Percentiles rank a stretch among this genome's conserved stretches.
Conservation (phyloP, 2,329 filamentous ascomycete species). For the Talaromyces verruculosus region DNA sequence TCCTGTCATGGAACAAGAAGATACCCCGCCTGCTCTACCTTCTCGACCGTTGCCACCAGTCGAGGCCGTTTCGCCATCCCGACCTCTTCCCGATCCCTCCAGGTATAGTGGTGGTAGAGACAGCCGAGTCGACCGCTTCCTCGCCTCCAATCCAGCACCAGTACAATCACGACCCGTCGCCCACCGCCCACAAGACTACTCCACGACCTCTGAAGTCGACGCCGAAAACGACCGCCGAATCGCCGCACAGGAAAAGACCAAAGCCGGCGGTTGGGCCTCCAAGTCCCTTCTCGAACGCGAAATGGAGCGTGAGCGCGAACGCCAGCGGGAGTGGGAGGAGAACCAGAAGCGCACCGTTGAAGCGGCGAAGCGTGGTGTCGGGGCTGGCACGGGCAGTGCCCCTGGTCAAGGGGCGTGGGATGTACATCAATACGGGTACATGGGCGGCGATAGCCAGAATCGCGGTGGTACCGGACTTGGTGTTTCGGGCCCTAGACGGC, state of each 20-base stretch:
- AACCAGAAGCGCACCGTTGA: slow-evolving; percentile 54
- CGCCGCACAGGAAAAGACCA: slow-evolving; percentile 58
- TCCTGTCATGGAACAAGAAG: slow-evolving; percentile 17
- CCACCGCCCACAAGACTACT: slow-evolving; percentile 48
- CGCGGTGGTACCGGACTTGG: slow-evolving; percentile 51
- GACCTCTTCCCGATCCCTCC: slow-evolving; percentile 51
- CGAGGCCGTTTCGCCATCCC: slow-evolving; percentile 25
- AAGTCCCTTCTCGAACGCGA: slow-evolving; percentile 65
- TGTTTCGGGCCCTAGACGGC: slow-evolving; percentile 58
- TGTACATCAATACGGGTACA: slow-evolving; percentile 64
- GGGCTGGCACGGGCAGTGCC: slow-evolving; percentile 48
- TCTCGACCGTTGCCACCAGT: slow-evolving; percentile 28
- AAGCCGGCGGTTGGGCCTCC: slow-evolving; percentile 61
- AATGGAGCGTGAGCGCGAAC: slow-evolving; percentile 66
- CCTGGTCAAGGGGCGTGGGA: slow-evolving; percentile 57
- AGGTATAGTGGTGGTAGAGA: slow-evolving; percentile 32
- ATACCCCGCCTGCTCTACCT: slow-evolving; percentile 29
- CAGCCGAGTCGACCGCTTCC: slow-evolving; percentile 57
- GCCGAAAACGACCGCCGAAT: slow-evolving; percentile 56
- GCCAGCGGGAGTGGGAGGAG: slow-evolving; percentile 66
- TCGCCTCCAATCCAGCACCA: slow-evolving; percentile 56
- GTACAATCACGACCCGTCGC: slow-evolving; percentile 36
- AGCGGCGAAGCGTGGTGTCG: slow-evolving; percentile 43
- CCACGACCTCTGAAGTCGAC: slow-evolving; percentile 56
- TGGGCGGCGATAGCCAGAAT: slow-evolving; percentile 64